Evolutionary conservation across 2,329 filamentous ascomycete species (phyloP).

Genomic region (Penicillium sp.): DNA sequence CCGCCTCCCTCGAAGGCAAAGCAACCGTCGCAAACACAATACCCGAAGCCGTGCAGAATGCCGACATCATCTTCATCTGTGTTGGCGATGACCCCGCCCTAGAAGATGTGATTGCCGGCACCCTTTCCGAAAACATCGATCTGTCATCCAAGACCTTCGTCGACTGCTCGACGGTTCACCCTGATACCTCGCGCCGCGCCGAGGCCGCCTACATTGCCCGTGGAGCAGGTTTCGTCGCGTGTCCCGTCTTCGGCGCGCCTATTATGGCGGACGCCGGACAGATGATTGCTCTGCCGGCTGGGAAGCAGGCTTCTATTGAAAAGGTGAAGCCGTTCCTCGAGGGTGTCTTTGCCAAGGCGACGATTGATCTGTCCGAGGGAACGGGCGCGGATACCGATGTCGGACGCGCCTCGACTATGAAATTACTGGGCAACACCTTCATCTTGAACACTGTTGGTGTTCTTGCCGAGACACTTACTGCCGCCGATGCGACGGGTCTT

Average conservation of each 20-base stretch:
- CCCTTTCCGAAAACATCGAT: slow-evolving; percentile 49
- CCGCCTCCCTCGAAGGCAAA: slow-evolving; percentile 56
- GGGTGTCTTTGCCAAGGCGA: slow-evolving; percentile 61
- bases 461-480: slow-evolving; percentile 71
- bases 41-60: slow-evolving; percentile 61
- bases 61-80: slow-evolving; percentile 79
- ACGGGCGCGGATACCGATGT: slow-evolving; percentile 64
- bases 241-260: slow-evolving; percentile 52
- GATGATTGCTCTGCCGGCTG: slow-evolving; percentile 71
- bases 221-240: slow-evolving; percentile 73
- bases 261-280: slow-evolving; percentile 59
- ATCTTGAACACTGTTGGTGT: slow-evolving; percentile 79
- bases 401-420: slow-evolving; percentile 67
- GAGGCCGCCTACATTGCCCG: slow-evolving; percentile 56
- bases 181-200: slow-evolving; percentile 69
- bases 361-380: slow-evolving; percentile 19
- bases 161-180: slow-evolving; percentile 85
- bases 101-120: slow-evolving; percentile 57
- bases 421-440: slow-evolving; percentile 85
- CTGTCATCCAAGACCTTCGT: slow-evolving; percentile 74
- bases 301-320: slow-evolving; percentile 58
- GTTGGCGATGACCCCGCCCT: slow-evolving; percentile 76
- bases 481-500: slow-evolving; percentile 78
- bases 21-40: slow-evolving; percentile 64
- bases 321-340: slow-evolving; percentile 68